Evolutionary conservation across 129 eudicot species (phyloP).

Genomic region (Saposhnikovia divaricata): DNA sequence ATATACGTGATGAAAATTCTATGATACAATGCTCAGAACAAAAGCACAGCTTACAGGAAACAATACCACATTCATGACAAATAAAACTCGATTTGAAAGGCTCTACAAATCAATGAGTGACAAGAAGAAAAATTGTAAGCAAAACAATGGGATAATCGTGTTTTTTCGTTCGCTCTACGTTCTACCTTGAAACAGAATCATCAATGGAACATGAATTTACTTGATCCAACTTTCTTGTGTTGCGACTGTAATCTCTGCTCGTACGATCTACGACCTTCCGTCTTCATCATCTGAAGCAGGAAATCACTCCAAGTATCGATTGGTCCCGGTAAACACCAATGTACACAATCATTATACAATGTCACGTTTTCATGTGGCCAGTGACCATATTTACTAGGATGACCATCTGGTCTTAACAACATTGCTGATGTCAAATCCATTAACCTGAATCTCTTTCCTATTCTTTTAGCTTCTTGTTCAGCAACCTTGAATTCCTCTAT

Average conservation of each 20-base stretch:
- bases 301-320: slow-evolving; percentile 83
- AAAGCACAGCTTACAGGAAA: background rate
- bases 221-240: slow-evolving; percentile 12
- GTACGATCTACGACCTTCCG: slow-evolving; percentile 43
- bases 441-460: slow-evolving; percentile 42
- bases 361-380: slow-evolving; percentile 68
- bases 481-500: slow-evolving; percentile 53
- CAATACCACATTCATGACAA: background rate
- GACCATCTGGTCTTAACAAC: slow-evolving; percentile 90
- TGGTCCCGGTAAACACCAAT: slow-evolving; percentile 94
- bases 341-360: slow-evolving; percentile 66
- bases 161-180: background rate
- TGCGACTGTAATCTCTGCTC: slow-evolving; percentile 31
- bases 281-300: slow-evolving; percentile 63
- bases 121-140: background rate
- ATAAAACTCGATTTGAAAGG: background rate
- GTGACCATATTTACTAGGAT: slow-evolving; percentile 87
- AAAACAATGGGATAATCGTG: background rate
- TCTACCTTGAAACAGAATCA: background rate
- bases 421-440: slow-evolving; percentile 63
- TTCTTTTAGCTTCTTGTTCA: slow-evolving; percentile 37
- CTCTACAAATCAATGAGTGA: background rate
- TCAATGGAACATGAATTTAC: background rate
- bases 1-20: background rate
- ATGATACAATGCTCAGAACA: background rate